phyloP scores from a whole-genome alignment of 495 filamentous ascomycete species.

The Penicillium argentinense region DNA sequence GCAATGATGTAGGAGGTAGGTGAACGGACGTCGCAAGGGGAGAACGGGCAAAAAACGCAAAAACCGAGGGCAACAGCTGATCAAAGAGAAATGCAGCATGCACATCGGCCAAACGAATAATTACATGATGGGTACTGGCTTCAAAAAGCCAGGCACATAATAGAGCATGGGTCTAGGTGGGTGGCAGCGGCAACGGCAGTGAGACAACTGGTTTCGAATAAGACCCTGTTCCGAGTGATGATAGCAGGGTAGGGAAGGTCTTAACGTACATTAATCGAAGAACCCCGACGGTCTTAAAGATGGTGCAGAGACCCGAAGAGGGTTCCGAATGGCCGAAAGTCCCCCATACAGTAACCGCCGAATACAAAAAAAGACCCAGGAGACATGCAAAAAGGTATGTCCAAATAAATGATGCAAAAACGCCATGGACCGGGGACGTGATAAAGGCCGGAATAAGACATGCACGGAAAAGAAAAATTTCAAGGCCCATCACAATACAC shows the following conservation, averaged over 20 bases:
- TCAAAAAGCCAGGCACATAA: conserved; percentile 32
- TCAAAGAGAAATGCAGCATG: conserved; percentile 18
- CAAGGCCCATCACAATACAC: conserved; percentile 34
- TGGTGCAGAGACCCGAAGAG: conserved; percentile 35
- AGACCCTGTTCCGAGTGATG: conserved; percentile 45
- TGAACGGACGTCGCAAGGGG: neutral
- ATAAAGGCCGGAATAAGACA: conserved; percentile 20
- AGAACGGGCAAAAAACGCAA: conserved; percentile 1
- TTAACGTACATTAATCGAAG: conserved; percentile 81
- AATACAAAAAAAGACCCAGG: conserved; percentile 21
- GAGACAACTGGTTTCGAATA: conserved; percentile 56
- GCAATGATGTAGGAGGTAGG: conserved; percentile 10
- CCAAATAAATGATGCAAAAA: conserved; percentile 34
- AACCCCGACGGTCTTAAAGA: conserved; percentile 58
- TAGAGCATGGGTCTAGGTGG: conserved; percentile 43
- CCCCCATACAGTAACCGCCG: conserved; percentile 35
- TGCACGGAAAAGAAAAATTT: conserved; percentile 16
- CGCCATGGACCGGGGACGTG: conserved; percentile 23
- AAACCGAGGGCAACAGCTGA: conserved; percentile 17
- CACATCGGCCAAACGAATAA: conserved; percentile 31
- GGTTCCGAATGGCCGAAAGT: conserved; percentile 36
- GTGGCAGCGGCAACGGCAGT: conserved; percentile 48
- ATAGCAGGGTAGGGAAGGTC: conserved; percentile 54
- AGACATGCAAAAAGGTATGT: conserved; percentile 36
- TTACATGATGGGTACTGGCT: conserved; percentile 38